Evolutionary conservation across 2,329 filamentous ascomycete species (phyloP), one percentile per base, ranked within the genome.

Genomic region (Ophiostoma quercus): DNA sequence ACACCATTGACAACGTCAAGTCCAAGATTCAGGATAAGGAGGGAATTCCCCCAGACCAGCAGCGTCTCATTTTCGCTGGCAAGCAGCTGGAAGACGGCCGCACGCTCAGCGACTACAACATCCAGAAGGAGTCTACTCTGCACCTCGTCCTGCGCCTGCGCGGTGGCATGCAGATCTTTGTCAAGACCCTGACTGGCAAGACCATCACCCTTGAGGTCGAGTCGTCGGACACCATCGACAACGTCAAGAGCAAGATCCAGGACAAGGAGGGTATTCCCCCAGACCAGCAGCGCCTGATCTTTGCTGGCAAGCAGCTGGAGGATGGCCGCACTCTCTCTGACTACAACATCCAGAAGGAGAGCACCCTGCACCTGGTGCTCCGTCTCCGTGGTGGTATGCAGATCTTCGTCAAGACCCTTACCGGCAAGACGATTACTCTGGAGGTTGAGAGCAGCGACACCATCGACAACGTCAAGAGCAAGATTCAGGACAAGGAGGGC

Each of bases 221-320:
- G 80, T 93, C 90, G 0, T 91, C 88, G 0, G 93, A 96, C 76
- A 96, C 93, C 57, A 96, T 96, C 80, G 93, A 97, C 84, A 97
- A 97, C 73, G 94, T 97, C 54, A 97, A 97, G 88, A 88, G 86
- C 67, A 97, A 97, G 87, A 97, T 97, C 62, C 94, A 97, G 81
- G 94, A 97, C 78, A 97, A 97, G 87, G 94, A 97, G 81, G 94
- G 94, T 34, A 97, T 97, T 70, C 94, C 94, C 66, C 94, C 94
- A 12, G 94, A 97, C 78, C 94, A 98, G 78, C 88, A 90, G 79
- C 86, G 88, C 78, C 81, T 90, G 68, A 90, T 90, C 77, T 90
- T 90, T 73, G 88, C 88, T 75, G 88, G 88, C 75, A 90, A 90
- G 83, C 88, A 90, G 80, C 76, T 90, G 63, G 89, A 98, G 80